These are phyloP conservation scores for Trichoderma sp. DNA, from an alignment of 2,329 filamentous ascomycete genomes.

Conservation along the genomic window DNA sequence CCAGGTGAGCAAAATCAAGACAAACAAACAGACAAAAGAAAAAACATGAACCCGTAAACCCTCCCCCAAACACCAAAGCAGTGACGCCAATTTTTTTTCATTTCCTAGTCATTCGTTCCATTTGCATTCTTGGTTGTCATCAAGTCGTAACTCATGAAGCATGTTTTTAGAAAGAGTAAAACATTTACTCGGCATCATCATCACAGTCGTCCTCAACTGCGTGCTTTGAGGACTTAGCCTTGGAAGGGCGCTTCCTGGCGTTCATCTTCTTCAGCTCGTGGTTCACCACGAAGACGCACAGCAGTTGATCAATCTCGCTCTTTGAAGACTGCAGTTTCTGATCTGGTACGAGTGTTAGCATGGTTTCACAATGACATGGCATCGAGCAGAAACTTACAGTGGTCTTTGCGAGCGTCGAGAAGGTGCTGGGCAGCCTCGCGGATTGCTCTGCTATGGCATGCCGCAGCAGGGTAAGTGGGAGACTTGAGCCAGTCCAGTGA, in stretches of 20 bases:
- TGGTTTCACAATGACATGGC: neutral
- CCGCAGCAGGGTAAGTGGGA: conserved; percentile 28
- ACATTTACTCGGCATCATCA: conserved; percentile 28
- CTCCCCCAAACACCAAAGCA: conserved; percentile 2
- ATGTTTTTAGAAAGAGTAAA: neutral
- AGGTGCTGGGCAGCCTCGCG: conserved; percentile 33
- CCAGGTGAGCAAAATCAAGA: conserved; percentile 18
- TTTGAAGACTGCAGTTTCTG: conserved; percentile 34
- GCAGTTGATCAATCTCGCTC: conserved; percentile 34
- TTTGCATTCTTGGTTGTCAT: conserved; percentile 2
- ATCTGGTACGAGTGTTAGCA: conserved; percentile 27
- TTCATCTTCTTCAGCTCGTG: conserved; percentile 43
- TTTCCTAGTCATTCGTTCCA: neutral
- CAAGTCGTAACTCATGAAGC: conserved; percentile 17
- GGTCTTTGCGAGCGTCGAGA: conserved; percentile 34
- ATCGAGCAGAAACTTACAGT: conserved; percentile 33
- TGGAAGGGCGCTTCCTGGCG: conserved; percentile 33
- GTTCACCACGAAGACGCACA: conserved; percentile 37
- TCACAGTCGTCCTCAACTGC: conserved; percentile 28
- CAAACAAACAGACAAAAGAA: neutral
- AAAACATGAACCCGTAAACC: neutral
- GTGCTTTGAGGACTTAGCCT: conserved; percentile 28
- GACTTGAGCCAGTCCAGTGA: conserved; percentile 39
- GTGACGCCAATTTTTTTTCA: neutral
- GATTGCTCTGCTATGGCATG: conserved; percentile 31